Evolutionary conservation across 345 rosid species (phyloP), one percentile per base, ranked within the genome.

Genomic region (Rhodamnia argentea): DNA sequence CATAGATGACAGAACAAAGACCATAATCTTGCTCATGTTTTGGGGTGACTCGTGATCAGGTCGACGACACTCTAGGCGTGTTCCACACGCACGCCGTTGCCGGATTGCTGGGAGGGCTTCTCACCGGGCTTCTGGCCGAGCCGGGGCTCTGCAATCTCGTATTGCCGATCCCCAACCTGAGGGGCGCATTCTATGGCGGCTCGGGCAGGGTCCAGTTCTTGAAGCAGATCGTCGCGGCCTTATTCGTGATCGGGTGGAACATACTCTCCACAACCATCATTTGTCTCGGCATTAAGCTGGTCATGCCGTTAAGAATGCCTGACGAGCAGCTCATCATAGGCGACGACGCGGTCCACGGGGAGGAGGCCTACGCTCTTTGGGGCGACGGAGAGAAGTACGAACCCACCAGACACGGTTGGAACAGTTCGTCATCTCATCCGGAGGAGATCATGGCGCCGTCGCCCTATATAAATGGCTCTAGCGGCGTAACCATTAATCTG

Each of bases 21-120:
- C 51, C 86, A 47, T 51, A 40, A 58, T 70, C 44, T 0, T 10
- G 20, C 64, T 6, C 10, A 13, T 55, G 20, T 15, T 27, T 51
- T 44, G 13, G 29, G 22, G n/a, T 27, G 13, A 15, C 78, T 32
- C 22, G 20, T 50, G 47, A 52, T 47, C 81, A 96, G 98, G 92
- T 95, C 23, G 99, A 96, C 70, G 99, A 96, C 86, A 92, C 99
- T 1, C 89, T 96, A 20, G 99, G 95, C 7, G 99, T 95, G 83
- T 95, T 96, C 85, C 97, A 96, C 96, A 96, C 99, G 0, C 99
- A 96, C 83, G 99, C 99, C 0, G 99, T 96, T 22, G 98, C 99
- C 0, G 99, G 99, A 13, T 83, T 96, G 57, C 29, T 96, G 24
- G 99, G 99, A 1, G 99, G 94, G 53, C 87, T 95, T 29, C 89